phyloP scores from a whole-genome alignment of 345 rosid species.

The Trapa bicornis region DNA sequence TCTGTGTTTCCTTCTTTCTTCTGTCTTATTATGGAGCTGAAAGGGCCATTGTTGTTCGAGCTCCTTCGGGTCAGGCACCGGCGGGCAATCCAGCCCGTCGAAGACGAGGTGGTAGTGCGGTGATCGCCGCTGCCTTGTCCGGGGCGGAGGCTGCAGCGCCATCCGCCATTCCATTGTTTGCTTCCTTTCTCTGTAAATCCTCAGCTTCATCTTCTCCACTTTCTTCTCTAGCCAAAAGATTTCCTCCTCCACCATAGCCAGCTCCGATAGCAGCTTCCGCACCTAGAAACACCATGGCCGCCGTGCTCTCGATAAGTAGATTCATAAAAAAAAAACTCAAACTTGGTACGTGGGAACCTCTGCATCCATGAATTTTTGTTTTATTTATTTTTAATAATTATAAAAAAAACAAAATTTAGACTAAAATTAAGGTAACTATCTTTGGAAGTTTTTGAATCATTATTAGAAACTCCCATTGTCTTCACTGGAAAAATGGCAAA shows the following conservation, averaged over 20 bases:
- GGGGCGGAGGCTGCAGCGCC: constrained; percentile 22
- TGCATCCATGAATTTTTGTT: too few species aligned
- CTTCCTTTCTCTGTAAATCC: constrained; percentile 44
- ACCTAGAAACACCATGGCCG: constrained; percentile 24
- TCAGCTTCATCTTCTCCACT: constrained; percentile 52
- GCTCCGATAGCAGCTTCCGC: constrained; percentile 43
- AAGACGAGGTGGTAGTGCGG: constrained; percentile 18
- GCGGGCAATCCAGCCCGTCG: constrained; percentile 8
- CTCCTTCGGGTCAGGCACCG: constrained; percentile 2
- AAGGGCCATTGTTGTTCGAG: constrained; percentile 28
- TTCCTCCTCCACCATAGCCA: constrained; percentile 68
- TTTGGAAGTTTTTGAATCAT: too few species aligned
- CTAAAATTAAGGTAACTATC: too few species aligned
- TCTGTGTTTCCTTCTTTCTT: constrained; percentile 26
- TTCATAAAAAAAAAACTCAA: neutral
- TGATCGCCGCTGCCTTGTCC: constrained; percentile 15
- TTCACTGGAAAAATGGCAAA: constrained; percentile 8
- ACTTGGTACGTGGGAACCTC: neutral
- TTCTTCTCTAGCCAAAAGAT: constrained; percentile 58
- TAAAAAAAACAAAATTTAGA: too few species aligned
- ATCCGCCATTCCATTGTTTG: constrained; percentile 31
- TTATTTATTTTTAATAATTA: too few species aligned
- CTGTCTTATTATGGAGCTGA: constrained; percentile 37
- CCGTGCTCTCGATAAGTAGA: neutral
- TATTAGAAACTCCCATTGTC: too few species aligned